These are phyloP conservation scores for Pythium apleroticum DNA, from an alignment of 352 stramenopile genomes.

Conservation along the genomic window DNA sequence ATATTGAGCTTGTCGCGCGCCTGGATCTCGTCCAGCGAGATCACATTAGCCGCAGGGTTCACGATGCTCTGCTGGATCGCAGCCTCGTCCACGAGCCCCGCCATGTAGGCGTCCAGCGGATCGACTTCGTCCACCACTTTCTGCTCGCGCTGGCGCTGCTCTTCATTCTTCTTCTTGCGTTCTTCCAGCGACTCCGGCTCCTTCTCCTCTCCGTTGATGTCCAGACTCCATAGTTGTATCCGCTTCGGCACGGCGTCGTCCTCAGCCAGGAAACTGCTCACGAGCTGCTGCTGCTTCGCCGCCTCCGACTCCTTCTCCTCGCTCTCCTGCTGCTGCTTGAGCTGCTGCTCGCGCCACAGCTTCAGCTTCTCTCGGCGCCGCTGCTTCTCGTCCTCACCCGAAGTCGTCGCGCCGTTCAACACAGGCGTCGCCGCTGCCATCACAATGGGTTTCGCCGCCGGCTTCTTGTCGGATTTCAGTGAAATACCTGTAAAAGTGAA, in stretches of 20 bases:
- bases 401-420: neutral
- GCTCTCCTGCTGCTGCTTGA: constrained; percentile 46
- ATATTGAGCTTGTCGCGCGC: constrained; percentile 78
- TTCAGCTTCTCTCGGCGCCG: constrained; percentile 48
- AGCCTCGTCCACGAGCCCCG: constrained; percentile 73
- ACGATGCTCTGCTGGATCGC: constrained; percentile 71
- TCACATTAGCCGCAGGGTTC: constrained; percentile 76
- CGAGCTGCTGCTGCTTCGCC: constrained; percentile 32
- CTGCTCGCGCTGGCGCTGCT: constrained; percentile 60
- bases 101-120: constrained; percentile 86
- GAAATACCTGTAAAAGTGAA: constrained; percentile 76
- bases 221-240: constrained; percentile 59
- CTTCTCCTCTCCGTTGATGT: constrained; percentile 62
- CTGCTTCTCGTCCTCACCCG: constrained; percentile 42
- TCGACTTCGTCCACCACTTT: constrained; percentile 81
- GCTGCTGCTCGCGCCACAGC: constrained; percentile 59
- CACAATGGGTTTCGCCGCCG: constrained; percentile 15
- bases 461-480: constrained; percentile 46
- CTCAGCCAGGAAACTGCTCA: constrained; percentile 53
- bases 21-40: constrained; percentile 84
- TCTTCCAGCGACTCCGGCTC: constrained; percentile 47
- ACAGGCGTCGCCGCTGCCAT: neutral
- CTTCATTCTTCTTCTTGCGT: constrained; percentile 42
- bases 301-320: constrained; percentile 39
- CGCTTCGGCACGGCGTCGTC: constrained; percentile 70